Evolutionary conservation across 305 asterid genomes (phyloP), one percentile per base, ranked within the genome.

Genomic region (Fraxinus sp.): DNA sequence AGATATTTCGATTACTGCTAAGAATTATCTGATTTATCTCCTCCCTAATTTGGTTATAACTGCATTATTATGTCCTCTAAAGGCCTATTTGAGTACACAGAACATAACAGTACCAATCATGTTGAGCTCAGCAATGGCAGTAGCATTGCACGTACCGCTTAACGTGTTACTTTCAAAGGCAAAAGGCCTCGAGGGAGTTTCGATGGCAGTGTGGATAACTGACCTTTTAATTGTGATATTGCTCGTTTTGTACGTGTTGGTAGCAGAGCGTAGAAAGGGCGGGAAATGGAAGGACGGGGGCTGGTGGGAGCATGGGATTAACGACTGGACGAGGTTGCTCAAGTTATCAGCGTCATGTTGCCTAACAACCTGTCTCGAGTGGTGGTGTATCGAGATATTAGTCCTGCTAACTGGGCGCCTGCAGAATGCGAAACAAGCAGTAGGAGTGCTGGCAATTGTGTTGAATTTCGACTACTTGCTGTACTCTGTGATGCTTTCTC

Each of bases 381-480:
- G 98, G 98, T 94, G 98, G 99, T 95, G 99, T 84, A 92, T 89
- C 24, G 98, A 94, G 90, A 89, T 93, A 20, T 74, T 94, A 37
- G 90, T 94, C 75, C 83, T 94, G 68, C 90, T 95, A 1, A 80
- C 97, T 0, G 98, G 98, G 4, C 91, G 89, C 20, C 92, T 95
- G 5, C 86, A 87, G 0, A 80, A 88, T 39, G 88, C 99, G 0
- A 83, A 86, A 76, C 94, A 85, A 62, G 79, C 91, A 0, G 88
- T 95, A 0, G 98, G 94, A 11, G 90, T 87, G 0, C 18, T 93
- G 7, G 97, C 96, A 22, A 92, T 93, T 1, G 96, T 95, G 7
- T 74, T 93, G 46, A 95, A 94, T 66, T 93, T 95, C 18, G 98
- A 95, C 64, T 95, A 95, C 88, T 76, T 94, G 84, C 87, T 95